Percentiles rank a stretch among this genome's conserved stretches.
These are phyloP conservation scores for Cercospora zeina DNA, from an alignment of 2,329 filamentous ascomycete genomes.

Conservation along the genomic window DNA sequence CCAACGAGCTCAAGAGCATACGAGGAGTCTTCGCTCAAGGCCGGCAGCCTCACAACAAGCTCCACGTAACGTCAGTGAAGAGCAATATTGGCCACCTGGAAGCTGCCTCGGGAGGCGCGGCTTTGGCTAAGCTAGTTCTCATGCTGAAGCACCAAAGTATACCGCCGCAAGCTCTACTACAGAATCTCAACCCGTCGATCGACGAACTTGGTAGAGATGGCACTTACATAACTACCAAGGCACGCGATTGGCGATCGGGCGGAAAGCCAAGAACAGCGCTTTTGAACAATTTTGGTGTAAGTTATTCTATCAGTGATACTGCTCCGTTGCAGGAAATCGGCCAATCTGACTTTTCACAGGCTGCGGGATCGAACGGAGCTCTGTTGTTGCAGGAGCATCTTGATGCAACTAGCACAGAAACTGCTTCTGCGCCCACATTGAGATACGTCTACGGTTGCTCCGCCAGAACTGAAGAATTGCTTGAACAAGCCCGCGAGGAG, in stretches of 20 bases:
- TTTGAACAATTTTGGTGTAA: slow-evolving; percentile 42
- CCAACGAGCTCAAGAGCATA: slow-evolving; percentile 21
- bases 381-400: slow-evolving; percentile 31
- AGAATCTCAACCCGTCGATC: slow-evolving; percentile 18
- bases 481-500: slow-evolving; percentile 5
- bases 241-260: slow-evolving; percentile 6
- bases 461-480: slow-evolving; percentile 9
- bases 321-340: background rate
- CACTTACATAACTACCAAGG: slow-evolving; percentile 6
- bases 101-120: slow-evolving; percentile 42
- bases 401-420: background rate
- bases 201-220: slow-evolving; percentile 13
- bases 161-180: slow-evolving; percentile 18
- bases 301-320: background rate
- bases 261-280: slow-evolving; percentile 12
- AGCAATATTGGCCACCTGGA: slow-evolving; percentile 37
- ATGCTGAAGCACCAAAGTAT: slow-evolving; percentile 38
- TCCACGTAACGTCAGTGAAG: slow-evolving; percentile 35
- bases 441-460: slow-evolving; percentile 16
- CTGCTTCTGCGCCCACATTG: background rate
- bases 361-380: slow-evolving; percentile 43
- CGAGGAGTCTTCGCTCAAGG: slow-evolving; percentile 36
- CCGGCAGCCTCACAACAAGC: slow-evolving; percentile 16
- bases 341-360: slow-evolving; percentile 18
- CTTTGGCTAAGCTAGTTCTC: slow-evolving; percentile 42